Conservation (phyloP, 139 green algal genomes). For the Chlorella sp. region DNA sequence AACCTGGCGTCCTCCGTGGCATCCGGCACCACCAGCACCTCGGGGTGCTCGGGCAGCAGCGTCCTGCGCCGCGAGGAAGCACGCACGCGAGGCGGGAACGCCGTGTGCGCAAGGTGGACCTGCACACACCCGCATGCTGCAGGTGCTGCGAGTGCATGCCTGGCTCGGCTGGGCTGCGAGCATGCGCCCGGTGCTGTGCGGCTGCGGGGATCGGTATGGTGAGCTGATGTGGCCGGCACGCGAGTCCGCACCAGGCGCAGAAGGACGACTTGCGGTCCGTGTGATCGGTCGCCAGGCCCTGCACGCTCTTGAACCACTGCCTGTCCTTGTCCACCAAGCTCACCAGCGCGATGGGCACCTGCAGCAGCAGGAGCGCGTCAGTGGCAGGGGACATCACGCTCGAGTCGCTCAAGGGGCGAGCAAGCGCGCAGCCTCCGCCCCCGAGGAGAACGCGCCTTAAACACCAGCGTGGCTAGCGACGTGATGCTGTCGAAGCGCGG, state of each 20-base stretch:
- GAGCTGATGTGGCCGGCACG: no score
- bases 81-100: no score
- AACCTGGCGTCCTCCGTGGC: conserved; percentile 69
- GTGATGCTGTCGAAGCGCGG: conserved; percentile 68
- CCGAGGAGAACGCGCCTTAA: conserved; percentile 28
- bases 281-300: conserved; percentile 39
- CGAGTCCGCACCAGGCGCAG: conserved; percentile 77
- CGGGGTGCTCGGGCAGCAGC: conserved; percentile 58
- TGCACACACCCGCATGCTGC: background rate
- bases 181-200: no score
- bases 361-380: no score
- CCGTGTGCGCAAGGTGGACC: background rate
- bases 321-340: conserved; percentile 72
- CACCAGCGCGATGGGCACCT: conserved; percentile 73
- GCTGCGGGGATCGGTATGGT: no score
- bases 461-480: conserved; percentile 41
- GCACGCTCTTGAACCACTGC: conserved; percentile 82
- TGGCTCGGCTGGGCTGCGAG: no score
- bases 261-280: conserved; percentile 70
- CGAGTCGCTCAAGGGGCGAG: no score
- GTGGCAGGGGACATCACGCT: no score
- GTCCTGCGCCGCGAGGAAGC: no score
- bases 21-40: conserved; percentile 73
- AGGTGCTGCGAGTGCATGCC: no score
- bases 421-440: background rate